A percentile compares a stretch with the other conserved stretches of the same genome.
Conservation (phyloP, 805 yeast genomes). For the Sugiyamaella mastotermitis region DNA sequence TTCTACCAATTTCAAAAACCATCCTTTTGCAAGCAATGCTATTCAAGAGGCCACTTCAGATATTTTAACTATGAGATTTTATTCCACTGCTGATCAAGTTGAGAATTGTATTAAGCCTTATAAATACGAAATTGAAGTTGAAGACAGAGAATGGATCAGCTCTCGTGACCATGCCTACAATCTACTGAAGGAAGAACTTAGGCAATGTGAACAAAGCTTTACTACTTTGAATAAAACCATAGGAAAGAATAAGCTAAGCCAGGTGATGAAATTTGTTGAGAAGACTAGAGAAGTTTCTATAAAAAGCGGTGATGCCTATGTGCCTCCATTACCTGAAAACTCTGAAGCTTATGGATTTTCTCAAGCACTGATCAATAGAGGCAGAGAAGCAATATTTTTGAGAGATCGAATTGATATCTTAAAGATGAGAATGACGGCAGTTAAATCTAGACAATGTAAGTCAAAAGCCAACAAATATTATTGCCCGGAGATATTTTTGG, state of each 20-base stretch:
- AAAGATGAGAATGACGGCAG: constrained; percentile 66
- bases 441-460: constrained; percentile 71
- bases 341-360: constrained; percentile 84
- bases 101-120: constrained; percentile 98
- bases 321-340: constrained; percentile 29
- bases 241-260: constrained; percentile 79
- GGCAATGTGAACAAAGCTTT: constrained; percentile 68
- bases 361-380: constrained; percentile 63
- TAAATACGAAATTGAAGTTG: constrained; percentile 94
- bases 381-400: constrained; percentile 78
- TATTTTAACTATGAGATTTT: constrained; percentile 72
- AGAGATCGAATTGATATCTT: constrained; percentile 66
- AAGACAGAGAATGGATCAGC: constrained; percentile 85
- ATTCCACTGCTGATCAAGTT: constrained; percentile 95
- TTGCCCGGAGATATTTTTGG: constrained; percentile 92
- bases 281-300: constrained; percentile 13
- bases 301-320: constrained; percentile 10
- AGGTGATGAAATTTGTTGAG: constrained; percentile 66
- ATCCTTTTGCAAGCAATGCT: constrained; percentile 77
- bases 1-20: constrained; percentile 70
- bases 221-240: constrained; percentile 56
- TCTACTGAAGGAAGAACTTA: constrained; percentile 74
- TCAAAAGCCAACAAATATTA: constrained; percentile 74
- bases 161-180: constrained; percentile 73
- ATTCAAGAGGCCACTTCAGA: constrained; percentile 79